These are phyloP conservation scores for Volvox reticuliferus DNA, from an alignment of 139 green algal species.

Conservation along the genomic window DNA sequence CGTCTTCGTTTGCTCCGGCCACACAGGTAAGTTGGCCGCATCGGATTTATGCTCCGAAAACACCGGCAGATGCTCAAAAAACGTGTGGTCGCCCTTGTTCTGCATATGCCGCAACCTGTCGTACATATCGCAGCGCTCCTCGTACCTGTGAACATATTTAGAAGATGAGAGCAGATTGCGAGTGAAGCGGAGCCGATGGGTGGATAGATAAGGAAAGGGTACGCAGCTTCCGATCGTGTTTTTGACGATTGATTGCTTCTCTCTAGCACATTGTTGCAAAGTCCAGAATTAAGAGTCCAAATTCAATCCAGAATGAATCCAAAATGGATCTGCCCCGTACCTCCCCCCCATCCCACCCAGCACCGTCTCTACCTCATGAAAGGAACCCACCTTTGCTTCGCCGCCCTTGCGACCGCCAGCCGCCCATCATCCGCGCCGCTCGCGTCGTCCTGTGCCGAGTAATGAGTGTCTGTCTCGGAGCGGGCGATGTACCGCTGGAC, in stretches of 20 bases:
- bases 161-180: too few species aligned
- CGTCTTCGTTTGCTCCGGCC: neutral
- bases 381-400: neutral
- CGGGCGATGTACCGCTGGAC: neutral
- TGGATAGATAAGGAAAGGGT: too few species aligned
- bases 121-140: conserved; percentile 47
- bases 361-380: too few species aligned
- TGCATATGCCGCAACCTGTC: conserved; percentile 20
- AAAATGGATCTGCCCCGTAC: too few species aligned
- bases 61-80: neutral
- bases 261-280: too few species aligned
- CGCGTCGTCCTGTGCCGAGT: conserved; percentile 21
- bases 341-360: neutral
- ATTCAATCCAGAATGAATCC: too few species aligned
- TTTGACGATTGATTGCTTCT: too few species aligned
- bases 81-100: neutral
- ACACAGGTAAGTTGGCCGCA: neutral
- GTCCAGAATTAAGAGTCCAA: too few species aligned
- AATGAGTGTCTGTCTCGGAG: neutral
- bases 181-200: too few species aligned
- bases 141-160: neutral
- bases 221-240: too few species aligned
- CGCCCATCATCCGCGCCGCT: conserved; percentile 5
- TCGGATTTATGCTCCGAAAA: conserved; percentile 27
- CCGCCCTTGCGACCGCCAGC: conserved; percentile 4